Evolutionary conservation across 2,329 filamentous ascomycete species (phyloP).

Genomic region (Aspergillus felis): DNA sequence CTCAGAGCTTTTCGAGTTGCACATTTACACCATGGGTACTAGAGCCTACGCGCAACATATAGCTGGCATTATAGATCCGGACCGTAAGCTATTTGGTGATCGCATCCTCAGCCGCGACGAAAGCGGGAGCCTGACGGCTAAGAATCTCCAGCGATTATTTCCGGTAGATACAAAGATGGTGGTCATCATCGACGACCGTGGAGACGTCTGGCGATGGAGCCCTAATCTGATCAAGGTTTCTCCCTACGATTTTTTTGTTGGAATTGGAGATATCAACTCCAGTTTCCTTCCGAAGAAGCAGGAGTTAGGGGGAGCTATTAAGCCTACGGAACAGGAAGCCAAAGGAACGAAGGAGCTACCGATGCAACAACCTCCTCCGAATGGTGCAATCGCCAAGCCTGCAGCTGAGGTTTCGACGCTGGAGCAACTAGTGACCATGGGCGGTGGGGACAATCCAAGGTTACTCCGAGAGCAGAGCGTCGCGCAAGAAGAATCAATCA

Average conservation of each 20-base stretch:
- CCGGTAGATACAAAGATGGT: slow-evolving; percentile 99
- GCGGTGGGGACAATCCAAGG: slow-evolving; percentile 63
- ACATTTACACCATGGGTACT: slow-evolving; percentile 99
- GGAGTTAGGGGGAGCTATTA: slow-evolving; percentile 49
- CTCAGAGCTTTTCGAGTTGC: slow-evolving; percentile 81
- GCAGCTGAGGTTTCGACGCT: slow-evolving; percentile 52
- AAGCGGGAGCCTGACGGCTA: slow-evolving; percentile 87
- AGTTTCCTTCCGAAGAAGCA: slow-evolving; percentile 84
- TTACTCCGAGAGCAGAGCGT: slow-evolving; percentile 71
- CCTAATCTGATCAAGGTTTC: slow-evolving; percentile 91
- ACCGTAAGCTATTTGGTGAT: slow-evolving; percentile 85
- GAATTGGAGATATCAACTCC: slow-evolving; percentile 97
- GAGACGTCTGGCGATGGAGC: slow-evolving; percentile 93
- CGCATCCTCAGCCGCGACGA: slow-evolving; percentile 95
- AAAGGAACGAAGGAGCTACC: slow-evolving; percentile 22
- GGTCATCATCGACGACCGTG: slow-evolving; percentile 95
- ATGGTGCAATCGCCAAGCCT: slow-evolving; percentile 27
- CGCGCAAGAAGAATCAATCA: slow-evolving; percentile 81
- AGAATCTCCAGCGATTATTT: slow-evolving; percentile 86
- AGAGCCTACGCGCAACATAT: slow-evolving; percentile 92
- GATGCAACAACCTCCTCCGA: slow-evolving; percentile 24
- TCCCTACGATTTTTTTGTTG: slow-evolving; percentile 96
- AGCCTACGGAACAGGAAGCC: slow-evolving; percentile 19
- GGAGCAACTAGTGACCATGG: slow-evolving; percentile 75
- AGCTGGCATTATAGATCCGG: slow-evolving; percentile 86